Evolutionary conservation across 2,329 filamentous ascomycete genomes (phyloP), one percentile per base, ranked within the genome.

Genomic region (Ophiocordyceps camponoti-rufipedis): DNA sequence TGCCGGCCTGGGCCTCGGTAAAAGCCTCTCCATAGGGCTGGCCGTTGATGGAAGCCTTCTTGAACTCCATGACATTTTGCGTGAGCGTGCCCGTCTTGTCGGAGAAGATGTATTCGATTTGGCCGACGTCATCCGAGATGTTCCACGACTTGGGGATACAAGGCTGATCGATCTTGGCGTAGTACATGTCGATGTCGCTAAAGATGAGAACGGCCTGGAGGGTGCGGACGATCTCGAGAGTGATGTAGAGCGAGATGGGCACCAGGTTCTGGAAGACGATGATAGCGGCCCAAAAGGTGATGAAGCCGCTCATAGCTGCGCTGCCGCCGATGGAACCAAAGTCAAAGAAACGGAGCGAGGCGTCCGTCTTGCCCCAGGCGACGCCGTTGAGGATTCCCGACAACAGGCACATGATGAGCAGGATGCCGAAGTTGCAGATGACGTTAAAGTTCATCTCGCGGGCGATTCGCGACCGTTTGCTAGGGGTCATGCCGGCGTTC

Each of bases 11-110:
- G 0, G 91, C 91, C 62, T 98, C 91, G 0, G 93, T 98, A 57
- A 95, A 98, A 0, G 91, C 91, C 65, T 98, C 91, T 49, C 93
- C 91, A 53, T 98, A 98, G 0, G 88, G 80, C 48, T 91, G 76
- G n/a, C 89, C 89, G 56, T 96, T 96, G 63, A 98, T 81, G 0
- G 88, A 94, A 46, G 83, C 87, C 63, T 98, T 98, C 63, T 96
- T 98, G 75, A 96, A 98, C 61, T 98, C 93, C 91, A 98, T 96
- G 70, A 88, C 82, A 58, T 96, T 96, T 65, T 91, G 93, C 6
- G 89, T 96, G 53, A 96, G 68, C 1, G 89, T 96, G 28, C 89
- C 89, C 0, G 89, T 96, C 69, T 96, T 96, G 68, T 96, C 89
- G 0, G 88, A 95, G 63, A 98, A 98, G 53, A 98, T 94, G 67